Percentiles rank a stretch among this genome's conserved stretches.
Conservation (phyloP, 2,329 filamentous ascomycete species). For the Xylariaceae sp. region DNA sequence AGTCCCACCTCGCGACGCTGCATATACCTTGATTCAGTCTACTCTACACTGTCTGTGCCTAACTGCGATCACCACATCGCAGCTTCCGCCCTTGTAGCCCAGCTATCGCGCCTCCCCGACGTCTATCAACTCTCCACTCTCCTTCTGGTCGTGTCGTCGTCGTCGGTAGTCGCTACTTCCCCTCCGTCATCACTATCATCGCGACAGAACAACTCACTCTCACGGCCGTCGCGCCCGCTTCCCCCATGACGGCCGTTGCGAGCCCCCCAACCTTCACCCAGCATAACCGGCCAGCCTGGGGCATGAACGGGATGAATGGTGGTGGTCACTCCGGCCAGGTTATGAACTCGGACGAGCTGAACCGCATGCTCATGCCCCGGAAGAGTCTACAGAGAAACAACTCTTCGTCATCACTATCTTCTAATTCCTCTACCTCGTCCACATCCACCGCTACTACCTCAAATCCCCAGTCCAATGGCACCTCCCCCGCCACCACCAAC, state of each 20-base stretch:
- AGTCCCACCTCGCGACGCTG: no score
- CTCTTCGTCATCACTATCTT: conserved; percentile 84
- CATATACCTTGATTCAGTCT: no score
- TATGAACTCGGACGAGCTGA: conserved; percentile 79
- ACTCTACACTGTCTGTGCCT: no score
- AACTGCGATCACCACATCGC: no score
- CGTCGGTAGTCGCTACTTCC: conserved; percentile 15
- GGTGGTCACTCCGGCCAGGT: conserved; percentile 35
- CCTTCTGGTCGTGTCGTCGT: conserved; percentile 1
- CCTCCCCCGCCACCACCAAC: conserved; percentile 35
- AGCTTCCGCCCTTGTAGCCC: no score
- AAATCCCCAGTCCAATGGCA: conserved; percentile 58
- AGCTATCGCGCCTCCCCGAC: no score
- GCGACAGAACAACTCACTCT: conserved; percentile 1
- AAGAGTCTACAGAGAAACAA: conserved; percentile 83
- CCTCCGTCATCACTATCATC: conserved; percentile 16
- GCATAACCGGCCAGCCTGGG: conserved; percentile 63
- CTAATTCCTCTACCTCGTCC: conserved; percentile 56
- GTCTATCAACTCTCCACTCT: conserved; percentile 2
- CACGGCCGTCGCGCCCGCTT: conserved; percentile 21
- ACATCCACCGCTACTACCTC: conserved; percentile 61
- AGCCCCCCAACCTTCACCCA: conserved; percentile 61
- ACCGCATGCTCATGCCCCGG: conserved; percentile 84
- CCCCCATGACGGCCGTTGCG: conserved; percentile 65
- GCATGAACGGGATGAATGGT: conserved; percentile 47